Evolutionary conservation across 2,329 filamentous ascomycete genomes (phyloP), one percentile per base, ranked within the genome.

Genomic region (Zymoseptoria passerinii): DNA sequence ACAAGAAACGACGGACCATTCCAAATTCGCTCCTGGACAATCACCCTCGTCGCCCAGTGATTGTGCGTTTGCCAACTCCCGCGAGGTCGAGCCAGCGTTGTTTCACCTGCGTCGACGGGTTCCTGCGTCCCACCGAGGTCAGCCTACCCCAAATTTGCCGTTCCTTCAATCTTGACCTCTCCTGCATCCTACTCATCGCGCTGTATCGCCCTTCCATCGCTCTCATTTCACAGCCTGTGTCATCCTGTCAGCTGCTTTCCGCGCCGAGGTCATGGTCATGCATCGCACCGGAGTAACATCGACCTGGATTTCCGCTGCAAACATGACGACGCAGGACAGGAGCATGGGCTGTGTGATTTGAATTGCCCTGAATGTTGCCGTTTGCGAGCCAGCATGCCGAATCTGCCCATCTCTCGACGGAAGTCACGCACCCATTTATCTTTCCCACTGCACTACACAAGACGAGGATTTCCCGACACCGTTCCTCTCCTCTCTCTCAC

Each of bases 121-220:
- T 61, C 52, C 58, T 62, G 62, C 57, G 63, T 65, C 54, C 63
- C 40, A 65, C 63, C 44, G 51, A 60, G 60, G 63, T 65, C 52
- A 58, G 62, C 63, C 51, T 16, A 57, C 50, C 23, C 53, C 55
- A 59, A 59, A 44, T 44, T 16, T 44, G 1, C 35, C 23, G 23
- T 23, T 23, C 35, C 7, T 44, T 44, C 35, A 44, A 4, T n/a
- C 35, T 44, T 16, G 10, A 44, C 35, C 35, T 44, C 10, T 44
- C 35, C 35, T 16, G 35, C 35, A 44, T 44, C 35, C 10, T 44
- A 16, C 16, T 16, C 35, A 44, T 44, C 35, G 35, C 35, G 35
- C 35, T 44, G 10, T 16, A 61, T 62, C 62, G 62, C 58, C 59
- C 55, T 55, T 44, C 28, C 55, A 19, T 8, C 23, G 9, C 58